These are phyloP conservation scores for Eucalyptus tenuipes DNA, from an alignment of 345 rosid genomes.

Conservation along the genomic window DNA sequence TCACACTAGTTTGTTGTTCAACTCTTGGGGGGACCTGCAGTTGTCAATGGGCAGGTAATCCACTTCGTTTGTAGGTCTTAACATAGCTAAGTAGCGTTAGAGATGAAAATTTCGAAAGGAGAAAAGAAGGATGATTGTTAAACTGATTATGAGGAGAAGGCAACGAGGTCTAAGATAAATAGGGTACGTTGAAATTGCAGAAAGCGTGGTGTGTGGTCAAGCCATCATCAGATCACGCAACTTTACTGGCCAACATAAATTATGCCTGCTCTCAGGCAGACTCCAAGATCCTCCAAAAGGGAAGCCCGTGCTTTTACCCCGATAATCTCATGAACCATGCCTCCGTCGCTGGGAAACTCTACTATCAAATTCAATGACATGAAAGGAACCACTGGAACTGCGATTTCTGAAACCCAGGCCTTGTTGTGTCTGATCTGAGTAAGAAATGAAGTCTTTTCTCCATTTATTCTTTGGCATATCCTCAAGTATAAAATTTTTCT, in stretches of 20 bases:
- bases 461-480: not conserved
- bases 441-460: not conserved
- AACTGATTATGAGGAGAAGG: not conserved
- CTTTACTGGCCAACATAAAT: slow-evolving; percentile 17
- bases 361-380: slow-evolving; percentile 10
- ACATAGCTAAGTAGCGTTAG: not conserved
- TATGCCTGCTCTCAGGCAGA: slow-evolving; percentile 16
- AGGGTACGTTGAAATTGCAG: not conserved
- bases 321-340: slow-evolving; percentile 17
- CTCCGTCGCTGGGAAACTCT: slow-evolving; percentile 27
- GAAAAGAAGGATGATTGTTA: not conserved
- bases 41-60: not conserved
- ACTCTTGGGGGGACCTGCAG: not conserved
- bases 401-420: slow-evolving; percentile 7
- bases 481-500: not conserved
- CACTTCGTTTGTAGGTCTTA: not conserved
- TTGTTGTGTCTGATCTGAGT: slow-evolving; percentile 1
- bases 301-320: slow-evolving; percentile 26
- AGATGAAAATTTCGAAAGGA: not conserved
- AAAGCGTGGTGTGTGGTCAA: slow-evolving; percentile 23
- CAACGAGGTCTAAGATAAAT: not conserved
- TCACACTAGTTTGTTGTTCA: not conserved
- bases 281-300: slow-evolving; percentile 15
- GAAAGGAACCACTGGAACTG: slow-evolving; percentile 25
- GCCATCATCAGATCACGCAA: slow-evolving; percentile 7